Evolutionary conservation across 306 rosid species (phyloP).

Genomic region (Prunus kanzakura): DNA sequence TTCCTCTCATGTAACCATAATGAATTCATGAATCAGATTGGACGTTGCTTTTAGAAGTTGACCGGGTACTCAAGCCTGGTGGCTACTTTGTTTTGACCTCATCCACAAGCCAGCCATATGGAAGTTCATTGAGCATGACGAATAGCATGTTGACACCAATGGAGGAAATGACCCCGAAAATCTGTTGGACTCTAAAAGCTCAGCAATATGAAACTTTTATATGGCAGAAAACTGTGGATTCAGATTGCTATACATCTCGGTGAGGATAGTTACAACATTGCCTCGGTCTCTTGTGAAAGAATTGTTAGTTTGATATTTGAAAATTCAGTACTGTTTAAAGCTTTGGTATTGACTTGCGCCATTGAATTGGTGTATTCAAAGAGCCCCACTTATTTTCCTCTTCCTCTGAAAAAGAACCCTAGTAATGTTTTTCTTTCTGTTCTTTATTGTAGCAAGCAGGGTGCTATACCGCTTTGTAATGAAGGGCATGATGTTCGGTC

Average conservation of each 20-base stretch:
- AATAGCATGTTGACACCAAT: constrained; percentile 52
- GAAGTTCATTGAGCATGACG: constrained; percentile 55
- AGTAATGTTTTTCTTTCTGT: constrained; percentile 7
- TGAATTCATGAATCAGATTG: constrained; percentile 64
- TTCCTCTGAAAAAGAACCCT: constrained; percentile 11
- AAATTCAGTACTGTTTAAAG: background rate
- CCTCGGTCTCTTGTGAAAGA: background rate
- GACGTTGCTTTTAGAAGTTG: constrained; percentile 77
- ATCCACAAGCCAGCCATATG: constrained; percentile 60
- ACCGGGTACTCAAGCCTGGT: constrained; percentile 96
- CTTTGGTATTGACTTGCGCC: constrained; percentile 27
- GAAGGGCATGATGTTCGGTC: constrained; percentile 53
- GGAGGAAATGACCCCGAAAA: constrained; percentile 62
- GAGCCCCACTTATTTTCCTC: constrained; percentile 12
- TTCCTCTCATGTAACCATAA: constrained; percentile 15
- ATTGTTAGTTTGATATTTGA: background rate
- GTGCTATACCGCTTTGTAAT: constrained; percentile 61
- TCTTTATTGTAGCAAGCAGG: constrained; percentile 56
- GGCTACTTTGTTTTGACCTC: constrained; percentile 95
- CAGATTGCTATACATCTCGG: constrained; percentile 77
- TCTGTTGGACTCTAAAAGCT: constrained; percentile 91
- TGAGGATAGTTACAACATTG: constrained; percentile 31
- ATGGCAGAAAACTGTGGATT: constrained; percentile 87
- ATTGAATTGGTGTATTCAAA: constrained; percentile 20
- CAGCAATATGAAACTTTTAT: constrained; percentile 89